phyloP scores from a whole-genome alignment of 23 red algal genomes.

The Gracilaria vermiculophylla region DNA sequence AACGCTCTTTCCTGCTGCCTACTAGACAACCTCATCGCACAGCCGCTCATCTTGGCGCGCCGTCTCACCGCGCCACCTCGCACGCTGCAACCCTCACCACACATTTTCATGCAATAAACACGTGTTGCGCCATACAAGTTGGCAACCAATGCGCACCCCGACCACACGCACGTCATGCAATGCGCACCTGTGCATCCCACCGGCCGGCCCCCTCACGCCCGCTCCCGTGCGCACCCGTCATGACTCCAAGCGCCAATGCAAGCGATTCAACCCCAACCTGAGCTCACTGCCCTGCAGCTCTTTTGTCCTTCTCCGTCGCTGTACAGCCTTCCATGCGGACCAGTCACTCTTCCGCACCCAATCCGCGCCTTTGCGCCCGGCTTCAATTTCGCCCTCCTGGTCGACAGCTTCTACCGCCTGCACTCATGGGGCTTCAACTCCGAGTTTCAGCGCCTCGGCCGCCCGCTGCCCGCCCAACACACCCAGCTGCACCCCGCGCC shows the following conservation, averaged over 20 bases:
- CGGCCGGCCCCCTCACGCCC: too few relatives aligned
- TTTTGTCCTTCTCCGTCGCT: background rate
- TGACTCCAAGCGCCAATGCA: background rate
- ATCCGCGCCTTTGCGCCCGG: background rate
- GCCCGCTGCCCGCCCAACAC: background rate
- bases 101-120: too few relatives aligned
- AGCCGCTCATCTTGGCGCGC: too few relatives aligned
- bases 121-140: too few relatives aligned
- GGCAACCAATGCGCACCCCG: too few relatives aligned
- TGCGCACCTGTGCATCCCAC: too few relatives aligned
- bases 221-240: too few relatives aligned
- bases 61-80: too few relatives aligned
- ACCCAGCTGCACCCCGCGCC: background rate
- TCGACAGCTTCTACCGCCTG: background rate
- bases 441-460: constrained; percentile 16
- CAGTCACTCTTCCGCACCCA: background rate
- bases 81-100: too few relatives aligned
- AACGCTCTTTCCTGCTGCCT: too few relatives aligned
- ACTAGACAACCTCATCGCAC: too few relatives aligned
- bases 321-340: background rate
- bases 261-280: background rate
- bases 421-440: constrained; percentile 17
- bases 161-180: too few relatives aligned
- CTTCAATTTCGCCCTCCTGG: constrained; percentile 6
- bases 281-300: background rate